phyloP scores from a whole-genome alignment of 176 grass and related monocot species.

The Oropetium thomaeum region DNA sequence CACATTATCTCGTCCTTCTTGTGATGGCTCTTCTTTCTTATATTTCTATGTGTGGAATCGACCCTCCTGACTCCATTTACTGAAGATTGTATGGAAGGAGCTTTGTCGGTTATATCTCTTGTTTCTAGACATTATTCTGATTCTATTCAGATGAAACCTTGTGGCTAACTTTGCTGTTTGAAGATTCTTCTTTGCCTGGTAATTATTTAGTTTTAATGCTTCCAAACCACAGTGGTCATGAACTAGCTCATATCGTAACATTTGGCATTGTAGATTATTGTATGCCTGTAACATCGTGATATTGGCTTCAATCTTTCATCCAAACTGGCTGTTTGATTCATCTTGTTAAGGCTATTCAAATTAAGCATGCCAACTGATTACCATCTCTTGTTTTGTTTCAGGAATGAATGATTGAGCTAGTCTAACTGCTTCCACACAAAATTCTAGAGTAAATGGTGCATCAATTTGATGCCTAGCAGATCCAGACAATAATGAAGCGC shows the following conservation, averaged over 20 bases:
- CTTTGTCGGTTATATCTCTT: neutral
- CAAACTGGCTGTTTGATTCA: conserved; percentile 2
- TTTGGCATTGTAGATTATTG: conserved; percentile 1
- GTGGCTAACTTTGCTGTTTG: neutral
- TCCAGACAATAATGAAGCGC: conserved; percentile 31
- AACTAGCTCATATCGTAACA: neutral
- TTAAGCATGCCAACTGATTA: neutral
- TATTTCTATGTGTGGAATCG: neutral
- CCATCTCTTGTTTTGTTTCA: conserved; percentile 10
- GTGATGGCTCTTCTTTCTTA: neutral
- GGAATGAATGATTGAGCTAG: conserved; percentile 5
- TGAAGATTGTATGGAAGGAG: conserved; percentile 2
- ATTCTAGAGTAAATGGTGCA: neutral
- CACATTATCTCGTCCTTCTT: neutral
- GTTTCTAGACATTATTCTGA: neutral
- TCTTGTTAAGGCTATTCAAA: neutral
- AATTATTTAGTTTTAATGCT: neutral
- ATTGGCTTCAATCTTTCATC: neutral
- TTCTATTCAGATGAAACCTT: neutral
- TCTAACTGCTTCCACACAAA: neutral
- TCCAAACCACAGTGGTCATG: neutral
- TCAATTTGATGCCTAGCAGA: conserved; percentile 24
- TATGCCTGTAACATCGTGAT: neutral
- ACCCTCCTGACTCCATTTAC: conserved; percentile 22
- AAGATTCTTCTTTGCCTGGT: neutral